A percentile compares a stretch with the other conserved stretches of the same genome.
phyloP scores from a whole-genome alignment of 202 grass and related monocot genomes.

The Thinopyrum obtusiflorum region DNA sequence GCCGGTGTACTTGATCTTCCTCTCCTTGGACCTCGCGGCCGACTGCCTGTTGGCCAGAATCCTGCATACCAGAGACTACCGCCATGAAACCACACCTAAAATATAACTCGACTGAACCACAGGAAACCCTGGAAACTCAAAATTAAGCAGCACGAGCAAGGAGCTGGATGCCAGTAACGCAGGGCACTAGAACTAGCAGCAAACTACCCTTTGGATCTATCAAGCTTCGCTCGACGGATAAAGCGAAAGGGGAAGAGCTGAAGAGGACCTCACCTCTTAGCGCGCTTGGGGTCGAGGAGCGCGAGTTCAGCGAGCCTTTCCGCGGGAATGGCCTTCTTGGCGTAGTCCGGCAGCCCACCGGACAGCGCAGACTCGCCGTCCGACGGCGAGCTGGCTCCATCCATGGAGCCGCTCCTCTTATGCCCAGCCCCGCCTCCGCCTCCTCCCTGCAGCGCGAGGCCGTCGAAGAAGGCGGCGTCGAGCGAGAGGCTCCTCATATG shows the following conservation, averaged over 20 bases:
- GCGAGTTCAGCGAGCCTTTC: conserved; percentile 74
- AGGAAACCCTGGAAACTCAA: neutral
- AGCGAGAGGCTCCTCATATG: conserved; percentile 77
- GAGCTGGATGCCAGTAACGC: conserved; percentile 4
- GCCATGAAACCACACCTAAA: neutral
- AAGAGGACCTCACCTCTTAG: conserved; percentile 57
- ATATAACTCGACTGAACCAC: neutral
- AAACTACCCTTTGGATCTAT: neutral
- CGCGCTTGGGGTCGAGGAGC: conserved; percentile 82
- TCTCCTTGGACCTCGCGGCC: conserved; percentile 89
- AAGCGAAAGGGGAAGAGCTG: neutral
- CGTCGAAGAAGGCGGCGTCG: conserved; percentile 86
- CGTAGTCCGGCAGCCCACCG: conserved; percentile 51
- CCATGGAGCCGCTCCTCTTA: conserved; percentile 76
- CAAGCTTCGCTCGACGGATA: neutral
- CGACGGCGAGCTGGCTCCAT: conserved; percentile 53
- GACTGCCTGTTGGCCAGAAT: conserved; percentile 90
- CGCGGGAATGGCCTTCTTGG: conserved; percentile 80
- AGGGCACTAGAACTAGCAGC: neutral
- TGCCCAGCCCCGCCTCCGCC: conserved; percentile 27
- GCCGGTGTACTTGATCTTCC: conserved; percentile 83
- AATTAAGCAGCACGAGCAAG: neutral
- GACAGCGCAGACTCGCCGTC: conserved; percentile 65
- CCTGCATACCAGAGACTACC: conserved; percentile 36
- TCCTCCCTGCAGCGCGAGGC: conserved; percentile 54